Evolutionary conservation across 2,329 filamentous ascomycete species (phyloP).

Genomic region (Colletotrichum euphorbiae): DNA sequence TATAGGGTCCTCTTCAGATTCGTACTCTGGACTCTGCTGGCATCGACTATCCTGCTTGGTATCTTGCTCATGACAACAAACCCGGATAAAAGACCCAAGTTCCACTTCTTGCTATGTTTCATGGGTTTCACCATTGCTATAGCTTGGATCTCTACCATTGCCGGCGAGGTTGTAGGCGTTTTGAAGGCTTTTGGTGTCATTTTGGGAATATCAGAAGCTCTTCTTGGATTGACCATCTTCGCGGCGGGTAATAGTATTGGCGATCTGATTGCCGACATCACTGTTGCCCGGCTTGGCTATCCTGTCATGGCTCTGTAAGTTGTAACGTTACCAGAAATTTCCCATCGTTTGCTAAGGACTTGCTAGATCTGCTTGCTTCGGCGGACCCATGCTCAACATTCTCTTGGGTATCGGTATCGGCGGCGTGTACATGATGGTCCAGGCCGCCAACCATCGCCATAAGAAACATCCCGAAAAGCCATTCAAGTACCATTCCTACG

Average conservation of each 20-base stretch:
- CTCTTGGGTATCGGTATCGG: constrained; percentile 93
- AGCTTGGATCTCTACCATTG: constrained; percentile 96
- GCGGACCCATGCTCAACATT: constrained; percentile 98
- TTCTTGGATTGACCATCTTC: constrained; percentile 94
- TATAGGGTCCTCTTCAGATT: constrained; percentile 65
- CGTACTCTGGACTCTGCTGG: constrained; percentile 73
- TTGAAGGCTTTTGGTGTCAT: constrained; percentile 94
- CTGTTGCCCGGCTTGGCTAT: constrained; percentile 90
- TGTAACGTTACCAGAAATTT: background rate
- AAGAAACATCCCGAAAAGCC: constrained; percentile 74
- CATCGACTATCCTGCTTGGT: constrained; percentile 74
- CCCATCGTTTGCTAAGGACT: constrained; percentile 42
- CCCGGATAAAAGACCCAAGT: constrained; percentile 74
- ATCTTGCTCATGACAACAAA: constrained; percentile 77
- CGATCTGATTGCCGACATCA: constrained; percentile 94
- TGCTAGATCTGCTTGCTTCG: constrained; percentile 85
- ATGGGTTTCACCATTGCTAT: constrained; percentile 92
- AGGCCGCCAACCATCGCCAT: constrained; percentile 73
- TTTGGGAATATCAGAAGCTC: constrained; percentile 91
- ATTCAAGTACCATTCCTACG: constrained; percentile 79
- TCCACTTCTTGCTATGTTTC: constrained; percentile 85
- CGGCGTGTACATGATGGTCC: constrained; percentile 87
- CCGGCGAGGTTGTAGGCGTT: constrained; percentile 93
- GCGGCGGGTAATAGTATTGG: constrained; percentile 96
- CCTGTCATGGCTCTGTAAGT: constrained; percentile 90